These are phyloP conservation scores for Primulina tabacum DNA, from an alignment of 257 asterid species.

Conservation along the genomic window DNA sequence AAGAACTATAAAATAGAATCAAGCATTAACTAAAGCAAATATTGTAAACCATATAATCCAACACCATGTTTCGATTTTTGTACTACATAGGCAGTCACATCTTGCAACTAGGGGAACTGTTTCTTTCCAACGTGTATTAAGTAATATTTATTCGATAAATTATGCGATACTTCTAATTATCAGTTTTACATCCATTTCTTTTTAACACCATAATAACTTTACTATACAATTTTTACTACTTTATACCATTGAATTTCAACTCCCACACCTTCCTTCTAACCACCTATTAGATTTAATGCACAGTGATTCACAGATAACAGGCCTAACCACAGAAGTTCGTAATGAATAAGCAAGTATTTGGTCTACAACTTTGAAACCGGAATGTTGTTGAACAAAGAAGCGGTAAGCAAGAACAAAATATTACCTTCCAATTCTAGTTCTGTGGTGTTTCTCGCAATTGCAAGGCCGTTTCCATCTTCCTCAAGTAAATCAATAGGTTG, in stretches of 20 bases:
- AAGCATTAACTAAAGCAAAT: not conserved
- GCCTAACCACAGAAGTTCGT: not conserved
- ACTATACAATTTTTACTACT: not conserved
- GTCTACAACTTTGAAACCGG: not conserved
- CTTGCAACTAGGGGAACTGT: not conserved
- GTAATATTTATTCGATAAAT: not conserved
- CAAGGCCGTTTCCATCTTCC: constrained; percentile 42
- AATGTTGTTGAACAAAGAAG: constrained; percentile 2
- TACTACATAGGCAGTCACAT: not conserved
- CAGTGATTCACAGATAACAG: not conserved
- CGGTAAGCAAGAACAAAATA: constrained; percentile 19
- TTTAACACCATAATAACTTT: not conserved
- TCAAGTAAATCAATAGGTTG: constrained; percentile 38
- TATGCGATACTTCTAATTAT: not conserved
- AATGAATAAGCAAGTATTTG: not conserved
- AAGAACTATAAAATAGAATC: not conserved
- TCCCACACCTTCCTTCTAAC: not conserved
- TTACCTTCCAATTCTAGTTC: constrained; percentile 59
- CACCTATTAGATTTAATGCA: not conserved
- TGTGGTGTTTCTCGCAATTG: constrained; percentile 32
- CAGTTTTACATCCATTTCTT: not conserved
- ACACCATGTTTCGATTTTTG: not conserved
- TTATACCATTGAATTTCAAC: not conserved
- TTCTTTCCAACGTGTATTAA: not conserved
- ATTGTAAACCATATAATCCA: not conserved